Evolutionary conservation across 805 yeast species (phyloP), one percentile per base, ranked within the genome.

Genomic region (Spathaspora girioi): DNA sequence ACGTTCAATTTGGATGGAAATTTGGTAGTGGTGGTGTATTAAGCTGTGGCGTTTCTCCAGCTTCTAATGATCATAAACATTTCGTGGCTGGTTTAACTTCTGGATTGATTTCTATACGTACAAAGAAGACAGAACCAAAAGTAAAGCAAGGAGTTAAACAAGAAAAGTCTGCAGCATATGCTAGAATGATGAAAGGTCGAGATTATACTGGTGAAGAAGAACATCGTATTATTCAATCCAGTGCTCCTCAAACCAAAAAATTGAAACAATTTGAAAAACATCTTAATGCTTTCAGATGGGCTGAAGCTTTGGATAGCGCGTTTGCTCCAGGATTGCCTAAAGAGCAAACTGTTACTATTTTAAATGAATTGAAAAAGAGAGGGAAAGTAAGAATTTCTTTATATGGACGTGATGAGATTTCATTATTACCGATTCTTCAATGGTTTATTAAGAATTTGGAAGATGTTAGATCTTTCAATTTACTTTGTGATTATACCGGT

Each of bases 1-100:
- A 86, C 54, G 97, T 93, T 54, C 89, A 87, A 66, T 93, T 91
- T 65, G 97, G 97, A 46, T 93, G 98, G 97, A 93, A 92, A 69
- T 93, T 88, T 64, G 97, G 97, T 35, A 64, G 71, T 48, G 90
- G 93, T 20, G 96, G 96, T 40, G 97, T 94, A 0, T 75, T 94
- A 59, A 78, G 89, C 60, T 84, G 96, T 65, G 98, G 92, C 12
- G 86, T 89, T 10, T 89, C 97, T 8, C 97, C 98, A 26, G 81
- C 84, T 57, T 59, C 62, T 15, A 63, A 67, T 56, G 61, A 68
- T 56, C 83, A 77, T 59, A 87, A 88, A 71, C 98, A 94, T 73
- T 79, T 94, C 56, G 97, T 89, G 38, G 89, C 94, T 14, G 99
- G 99, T 47, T 78, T 94, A 57, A 85, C 92, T 7, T 85, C 96